Base-by-base conservation (phyloP, 768 basidiomycete genomes). In the Leccinum obscurum region DNA sequence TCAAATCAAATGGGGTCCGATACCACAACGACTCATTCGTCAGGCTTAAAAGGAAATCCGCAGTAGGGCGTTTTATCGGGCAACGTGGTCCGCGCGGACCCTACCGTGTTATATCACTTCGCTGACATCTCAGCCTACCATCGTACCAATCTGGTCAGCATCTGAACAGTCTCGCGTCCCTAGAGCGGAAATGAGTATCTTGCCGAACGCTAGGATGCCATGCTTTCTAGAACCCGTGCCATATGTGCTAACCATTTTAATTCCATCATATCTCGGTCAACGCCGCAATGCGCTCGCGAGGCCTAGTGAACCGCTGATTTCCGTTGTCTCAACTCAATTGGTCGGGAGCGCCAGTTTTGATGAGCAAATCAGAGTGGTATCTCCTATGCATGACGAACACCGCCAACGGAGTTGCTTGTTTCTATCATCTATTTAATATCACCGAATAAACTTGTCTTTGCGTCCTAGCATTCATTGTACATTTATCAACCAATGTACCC, bases 391-490 rank as follows among this genome's bases (percentile, higher is more conserved):
- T 32, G 30, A 32, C 30, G 30, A 32, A 32, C 10, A 32, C 30
- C 10, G 30, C 30, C 30, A 9, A 55, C 24, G 11, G 30, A 17
- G 49, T 30, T 7, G 37, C 6, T 52, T 26, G 8, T 54, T 54
- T 39, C 37, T 34, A 34, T 11, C 7, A 39, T 17, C 37, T 39
- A 39, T 39, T 8, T 6, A 17, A 39, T 15, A 8, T 39, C 37
- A 34, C 15, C 14, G 15, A 37, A 9, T 32, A 32, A 32, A 32
- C 30, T 32, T 9, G 10, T 32, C 30, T 34, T 34, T 34, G 32
- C 32, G 32, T 34, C 32, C 14, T 17, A 59, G 30, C 22, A n/a
- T 22, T 49, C 53, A 60, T 14, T 65, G 60, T 66, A 66, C 46
- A 60, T 20, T 52, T 39, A 17, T 39, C 37, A 39, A 15, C 15